Evolutionary conservation across 345 rosid species (phyloP), one percentile per base, ranked within the genome.

Genomic region (Linum usitatissimum): DNA sequence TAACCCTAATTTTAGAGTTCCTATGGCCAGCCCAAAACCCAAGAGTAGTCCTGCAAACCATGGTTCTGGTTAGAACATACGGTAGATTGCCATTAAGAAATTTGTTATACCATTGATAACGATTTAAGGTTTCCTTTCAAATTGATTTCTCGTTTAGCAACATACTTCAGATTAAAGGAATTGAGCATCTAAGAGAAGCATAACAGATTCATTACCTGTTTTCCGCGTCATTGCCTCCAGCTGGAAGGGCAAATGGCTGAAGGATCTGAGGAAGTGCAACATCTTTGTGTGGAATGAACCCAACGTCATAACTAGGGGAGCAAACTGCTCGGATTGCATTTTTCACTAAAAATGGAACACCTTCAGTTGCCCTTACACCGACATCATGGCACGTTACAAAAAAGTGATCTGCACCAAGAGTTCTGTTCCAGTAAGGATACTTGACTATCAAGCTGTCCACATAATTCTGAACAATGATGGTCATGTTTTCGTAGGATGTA

Each of bases 11-110:
- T 76, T 84, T 93, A 5, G 99, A 90, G 78, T 86, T 90, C 39
- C 97, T 74, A 72, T 88, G 96, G 68, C 97, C 99, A 36, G 97
- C 96, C 99, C 99, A 90, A 71, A 94, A 94, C 21, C 95, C 96
- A 76, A 90, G 97, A 0, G 77, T 61, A 20, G 89, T 86, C 89
- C 99, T 90, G 85, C 81, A 80, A 76, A 51, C 57, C 57, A 68
- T 63, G 62, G 39, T 40, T 58, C 48, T 61, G 18, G 55, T 64
- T 18, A 54, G 70, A 57, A 59, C 53, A 68, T 19, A 45, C 2
- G 0, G 17, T 4, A 10, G 51, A 45, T 15, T 1, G 1, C 17
- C 48, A 40, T 12, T 40, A 40, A 7, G 48, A 40, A 40, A 6
- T 1, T 40, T n/a, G n/a, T n/a, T n/a, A n/a, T n/a, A n/a, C n/a